Base-by-base conservation (phyloP, 2,329 filamentous ascomycete genomes). In the Ascochyta pisi region DNA sequence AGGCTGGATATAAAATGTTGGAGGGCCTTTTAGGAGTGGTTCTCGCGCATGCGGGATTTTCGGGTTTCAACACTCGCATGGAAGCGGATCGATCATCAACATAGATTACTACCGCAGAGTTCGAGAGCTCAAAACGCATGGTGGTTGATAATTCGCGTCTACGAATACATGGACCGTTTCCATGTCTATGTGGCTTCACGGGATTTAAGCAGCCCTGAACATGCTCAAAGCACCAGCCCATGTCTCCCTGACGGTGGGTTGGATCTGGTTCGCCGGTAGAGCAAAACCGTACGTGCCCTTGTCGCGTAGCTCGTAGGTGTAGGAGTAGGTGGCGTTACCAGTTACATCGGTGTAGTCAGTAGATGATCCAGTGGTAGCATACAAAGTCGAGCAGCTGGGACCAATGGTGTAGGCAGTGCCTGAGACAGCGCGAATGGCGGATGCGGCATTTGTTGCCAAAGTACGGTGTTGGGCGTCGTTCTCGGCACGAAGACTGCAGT, bases 381-480 rank as follows among this genome's bases (percentile, higher is more conserved):
- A 89, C 53, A 88, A 81, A 29, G 84, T 87, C 16, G 76, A 76
- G 70, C 86, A 89, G 60, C 83, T 80, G 3, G 79, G 80, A 3
- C 82, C 82, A 68, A 48, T 67, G 55, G 73, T 78, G 78, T 52
- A 75, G 9, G 58, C 50, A 8, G 78, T 82, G 2, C 78, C 78
- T 42, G 84, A 83, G 2, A 84, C 81, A 0, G 82, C 82, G 22
- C 79, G 69, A 64, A 88, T 84, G 12, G 84, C 85, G 4, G 78
- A 70, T 10, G 79, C 79, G 10, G 78, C 78, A 13, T 77, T 73
- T 12, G 69, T 68, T 3, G 83, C 84, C 1, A 88, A 76, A 0
- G 72, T 68, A 63, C 82, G 80, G 53, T 83, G 79, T 53, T 81
- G 73, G 7, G 76, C 67, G 58, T 83, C 76, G 61, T 85, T 83